Base-by-base conservation (phyloP, 768 basidiomycete genomes). In the Suillus fuscotomentosus region DNA sequence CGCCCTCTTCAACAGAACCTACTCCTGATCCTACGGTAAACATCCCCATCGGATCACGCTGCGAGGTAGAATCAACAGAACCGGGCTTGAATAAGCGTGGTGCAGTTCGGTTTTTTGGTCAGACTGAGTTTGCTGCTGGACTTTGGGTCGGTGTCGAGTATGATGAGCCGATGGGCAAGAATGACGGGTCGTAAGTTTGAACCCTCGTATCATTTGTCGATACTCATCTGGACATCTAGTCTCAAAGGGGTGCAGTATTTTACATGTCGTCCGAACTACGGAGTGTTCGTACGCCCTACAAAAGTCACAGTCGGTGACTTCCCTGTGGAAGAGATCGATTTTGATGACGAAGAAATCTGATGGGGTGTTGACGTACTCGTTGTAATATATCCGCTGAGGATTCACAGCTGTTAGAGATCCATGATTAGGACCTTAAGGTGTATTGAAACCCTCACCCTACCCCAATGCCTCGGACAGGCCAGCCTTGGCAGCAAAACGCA, bases 111-210 rank as follows among this genome's bases (percentile, higher is more conserved):
- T 98, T 89, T 69, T 88, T 95, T 34, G 97, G 97, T 0, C 75
- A 79, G 43, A 94, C 95, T 0, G 81, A 83, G 63, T 97, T 98
- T 71, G 85, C 82, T 64, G 72, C 76, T 4, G 86, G 89, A 0
- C 76, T 86, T 0, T 99, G 96, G 96, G 84, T 98, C 1, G 97
- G 97, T 0, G 82, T 99, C 22, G 94, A 97, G 74, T 93, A 95
- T 71, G 97, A 99, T 72, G 97, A 99, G 70, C 96, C 97, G 3
- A 82, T 94, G 27, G 97, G 97, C 13, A 98, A 96, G 79, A 95
- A 96, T 66, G 92, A 98, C 74, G 97, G 97, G 69, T 89, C 88
- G 95, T 97, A 73, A 78, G 95, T 87, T 10, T 17, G 31, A 6
- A 45, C 43, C 48, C 48, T 63, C 60, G 22, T 3, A 50, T 20